phyloP scores from a whole-genome alignment of 129 eudicot genomes.

The Rutidosis leptorrhynchoides region DNA sequence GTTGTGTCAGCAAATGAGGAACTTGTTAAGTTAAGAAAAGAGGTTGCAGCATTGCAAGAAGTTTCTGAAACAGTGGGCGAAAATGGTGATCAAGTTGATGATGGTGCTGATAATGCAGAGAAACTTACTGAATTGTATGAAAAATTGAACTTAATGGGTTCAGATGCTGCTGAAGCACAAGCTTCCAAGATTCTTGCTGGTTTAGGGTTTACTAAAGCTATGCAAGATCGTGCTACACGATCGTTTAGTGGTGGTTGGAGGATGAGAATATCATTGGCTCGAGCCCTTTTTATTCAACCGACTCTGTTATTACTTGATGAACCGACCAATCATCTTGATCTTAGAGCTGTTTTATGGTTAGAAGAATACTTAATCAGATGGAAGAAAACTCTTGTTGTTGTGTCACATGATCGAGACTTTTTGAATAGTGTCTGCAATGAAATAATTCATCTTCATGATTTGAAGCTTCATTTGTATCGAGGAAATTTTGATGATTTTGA shows the following conservation, averaged over 20 bases:
- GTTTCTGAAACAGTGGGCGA: background rate
- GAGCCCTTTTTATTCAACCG: constrained; percentile 15
- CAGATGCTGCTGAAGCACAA: constrained; percentile 21
- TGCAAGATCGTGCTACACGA: constrained; percentile 13
- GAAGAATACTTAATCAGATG: constrained; percentile 16
- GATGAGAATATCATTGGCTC: constrained; percentile 18
- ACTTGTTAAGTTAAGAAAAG: constrained; percentile 2
- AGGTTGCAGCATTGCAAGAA: background rate
- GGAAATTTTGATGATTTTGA: constrained; percentile 18
- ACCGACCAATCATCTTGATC: constrained; percentile 15
- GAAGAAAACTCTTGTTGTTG: constrained; percentile 19
- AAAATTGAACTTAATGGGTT: constrained; percentile 10
- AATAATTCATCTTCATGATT: constrained; percentile 16
- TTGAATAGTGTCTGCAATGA: constrained; percentile 15
- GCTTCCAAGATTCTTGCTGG: constrained; percentile 21
- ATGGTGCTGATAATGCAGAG: constrained; percentile 6
- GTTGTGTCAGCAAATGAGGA: constrained; percentile 19
- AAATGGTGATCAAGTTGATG: constrained; percentile 1
- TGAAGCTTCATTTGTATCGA: constrained; percentile 11
- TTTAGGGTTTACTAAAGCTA: constrained; percentile 15
- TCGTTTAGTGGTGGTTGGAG: constrained; percentile 20
- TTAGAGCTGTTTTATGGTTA: constrained; percentile 16
- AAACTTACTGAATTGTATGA: constrained; percentile 14
- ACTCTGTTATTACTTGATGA: constrained; percentile 10
- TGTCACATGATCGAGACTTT: constrained; percentile 12